Evolutionary conservation across 257 asterid species (phyloP).

Genomic region (Penstemon barbatus): DNA sequence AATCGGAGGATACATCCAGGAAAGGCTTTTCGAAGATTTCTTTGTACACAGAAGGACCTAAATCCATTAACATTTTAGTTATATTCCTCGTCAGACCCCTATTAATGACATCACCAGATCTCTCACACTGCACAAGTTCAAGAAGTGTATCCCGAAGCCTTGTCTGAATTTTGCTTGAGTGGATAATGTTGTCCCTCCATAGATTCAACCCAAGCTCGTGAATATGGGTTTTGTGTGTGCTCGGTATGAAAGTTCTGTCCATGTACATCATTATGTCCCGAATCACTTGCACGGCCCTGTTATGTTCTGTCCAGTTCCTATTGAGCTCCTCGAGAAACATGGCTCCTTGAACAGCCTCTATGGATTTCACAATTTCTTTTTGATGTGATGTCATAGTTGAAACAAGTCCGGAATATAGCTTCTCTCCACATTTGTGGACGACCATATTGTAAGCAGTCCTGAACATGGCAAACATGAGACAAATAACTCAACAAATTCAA

Average conservation of each 20-base stretch:
- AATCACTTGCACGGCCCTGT: constrained; percentile 76
- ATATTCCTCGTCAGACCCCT: constrained; percentile 85
- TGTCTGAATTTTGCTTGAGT: constrained; percentile 34
- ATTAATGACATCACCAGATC: constrained; percentile 80
- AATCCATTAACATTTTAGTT: constrained; percentile 79
- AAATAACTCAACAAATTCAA: constrained; percentile 5
- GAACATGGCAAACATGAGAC: not conserved
- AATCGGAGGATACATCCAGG: constrained; percentile 79
- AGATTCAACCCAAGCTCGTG: constrained; percentile 90
- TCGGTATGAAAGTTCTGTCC: constrained; percentile 80
- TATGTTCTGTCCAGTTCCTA: constrained; percentile 80
- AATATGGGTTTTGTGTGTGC: constrained; percentile 66
- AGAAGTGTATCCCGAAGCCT: constrained; percentile 74
- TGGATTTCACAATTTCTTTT: constrained; percentile 61
- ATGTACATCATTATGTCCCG: constrained; percentile 89
- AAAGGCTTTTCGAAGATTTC: constrained; percentile 84
- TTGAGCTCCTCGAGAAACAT: constrained; percentile 79
- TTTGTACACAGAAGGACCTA: constrained; percentile 79
- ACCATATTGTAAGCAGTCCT: constrained; percentile 92
- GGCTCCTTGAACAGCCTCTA: constrained; percentile 78
- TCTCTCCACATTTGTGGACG: constrained; percentile 81
- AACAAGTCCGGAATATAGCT: constrained; percentile 78
- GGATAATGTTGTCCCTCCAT: constrained; percentile 69
- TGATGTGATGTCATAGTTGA: constrained; percentile 78
- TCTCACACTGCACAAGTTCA: constrained; percentile 65